phyloP scores from a whole-genome alignment of 495 filamentous ascomycete genomes.

The Aspergillus sclerotiicarbonarius region DNA sequence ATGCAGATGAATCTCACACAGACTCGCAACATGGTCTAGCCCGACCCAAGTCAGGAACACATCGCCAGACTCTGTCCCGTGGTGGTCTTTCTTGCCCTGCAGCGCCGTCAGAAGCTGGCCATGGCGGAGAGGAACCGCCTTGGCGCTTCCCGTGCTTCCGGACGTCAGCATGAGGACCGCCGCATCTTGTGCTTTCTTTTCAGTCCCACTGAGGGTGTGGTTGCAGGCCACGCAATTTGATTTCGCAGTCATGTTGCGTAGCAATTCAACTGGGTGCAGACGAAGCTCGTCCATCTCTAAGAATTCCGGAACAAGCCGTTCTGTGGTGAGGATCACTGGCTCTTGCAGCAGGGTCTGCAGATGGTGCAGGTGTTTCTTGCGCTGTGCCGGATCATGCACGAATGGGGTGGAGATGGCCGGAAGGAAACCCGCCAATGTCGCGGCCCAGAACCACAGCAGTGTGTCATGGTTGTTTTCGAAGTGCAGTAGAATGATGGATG shows the following conservation, averaged over 20 bases:
- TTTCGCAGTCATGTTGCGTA: background rate
- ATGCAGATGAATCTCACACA: slow-evolving; percentile 50
- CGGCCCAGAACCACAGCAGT: slow-evolving; percentile 46
- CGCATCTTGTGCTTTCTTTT: no score
- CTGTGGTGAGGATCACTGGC: slow-evolving; percentile 19
- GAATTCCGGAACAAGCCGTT: background rate
- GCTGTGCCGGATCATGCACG: slow-evolving; percentile 22
- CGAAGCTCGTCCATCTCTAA: background rate
- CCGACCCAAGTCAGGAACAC: slow-evolving; percentile 52
- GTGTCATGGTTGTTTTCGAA: background rate
- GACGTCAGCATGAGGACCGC: slow-evolving; percentile 38
- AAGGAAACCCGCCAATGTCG: slow-evolving; percentile 32
- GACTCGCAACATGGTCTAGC: slow-evolving; percentile 53
- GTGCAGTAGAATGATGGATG: background rate
- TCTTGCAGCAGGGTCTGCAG: slow-evolving; percentile 11
- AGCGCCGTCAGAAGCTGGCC: slow-evolving; percentile 47
- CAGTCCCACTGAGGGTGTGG: background rate
- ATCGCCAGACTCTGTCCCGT: slow-evolving; percentile 4
- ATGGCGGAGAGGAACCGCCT: slow-evolving; percentile 50
- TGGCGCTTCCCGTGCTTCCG: slow-evolving; percentile 53
- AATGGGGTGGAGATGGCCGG: slow-evolving; percentile 43
- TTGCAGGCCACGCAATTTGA: no score
- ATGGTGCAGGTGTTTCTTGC: slow-evolving; percentile 22
- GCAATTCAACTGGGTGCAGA: background rate
- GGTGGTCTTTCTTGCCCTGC: slow-evolving; percentile 33